phyloP scores from a whole-genome alignment of 129 eudicot species.

The Tanacetum coccineum region DNA sequence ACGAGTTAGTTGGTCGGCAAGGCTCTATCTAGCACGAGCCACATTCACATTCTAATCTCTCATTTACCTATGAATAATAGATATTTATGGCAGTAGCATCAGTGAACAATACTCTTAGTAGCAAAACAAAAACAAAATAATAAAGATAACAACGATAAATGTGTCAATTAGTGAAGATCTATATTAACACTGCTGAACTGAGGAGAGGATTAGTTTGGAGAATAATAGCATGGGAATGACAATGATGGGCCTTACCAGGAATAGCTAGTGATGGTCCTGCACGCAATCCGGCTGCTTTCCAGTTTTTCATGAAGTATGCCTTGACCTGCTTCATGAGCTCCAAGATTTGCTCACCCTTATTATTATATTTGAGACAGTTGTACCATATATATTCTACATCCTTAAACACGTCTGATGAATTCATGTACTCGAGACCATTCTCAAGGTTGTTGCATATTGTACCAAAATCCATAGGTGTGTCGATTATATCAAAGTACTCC shows the following conservation, averaged over 20 bases:
- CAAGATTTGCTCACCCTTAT: neutral
- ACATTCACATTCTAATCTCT: neutral
- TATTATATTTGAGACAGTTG: neutral
- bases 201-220: neutral
- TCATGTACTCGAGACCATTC: neutral
- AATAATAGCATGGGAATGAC: neutral
- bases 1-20: neutral
- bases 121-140: neutral
- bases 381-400: constrained; percentile 3
- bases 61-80: neutral
- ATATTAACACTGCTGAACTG: neutral
- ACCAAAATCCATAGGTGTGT: neutral
- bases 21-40: neutral
- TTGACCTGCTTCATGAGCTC: neutral
- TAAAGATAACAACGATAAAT: too few species aligned
- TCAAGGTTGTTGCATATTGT: constrained; percentile 1
- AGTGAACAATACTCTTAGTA: neutral
- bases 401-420: neutral
- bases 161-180: neutral
- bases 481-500: neutral
- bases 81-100: neutral
- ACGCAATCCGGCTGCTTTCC: neutral
- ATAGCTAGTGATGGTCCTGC: too few species aligned
- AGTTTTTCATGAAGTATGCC: neutral
- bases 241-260: too few species aligned